phyloP scores from a whole-genome alignment of 1,284 basidiomycete genomes.

The Ceratobasidium sp. region DNA sequence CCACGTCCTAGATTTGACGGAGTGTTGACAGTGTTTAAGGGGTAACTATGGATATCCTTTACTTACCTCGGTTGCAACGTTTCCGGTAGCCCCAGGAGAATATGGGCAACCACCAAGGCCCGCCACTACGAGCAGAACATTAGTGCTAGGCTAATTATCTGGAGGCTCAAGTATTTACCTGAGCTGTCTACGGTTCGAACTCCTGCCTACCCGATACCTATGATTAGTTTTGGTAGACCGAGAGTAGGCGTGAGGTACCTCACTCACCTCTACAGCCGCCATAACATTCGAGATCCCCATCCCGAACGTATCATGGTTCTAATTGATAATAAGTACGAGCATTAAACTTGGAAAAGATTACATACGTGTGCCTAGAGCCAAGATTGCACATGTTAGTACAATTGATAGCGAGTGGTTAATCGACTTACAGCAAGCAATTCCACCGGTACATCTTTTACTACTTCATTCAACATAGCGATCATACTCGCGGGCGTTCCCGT shows the following conservation, averaged over 20 bases:
- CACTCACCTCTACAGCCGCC: conserved; percentile 67
- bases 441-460: conserved; percentile 73
- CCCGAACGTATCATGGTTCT: conserved; percentile 95
- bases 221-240: not conserved
- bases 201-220: conserved; percentile 48
- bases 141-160: conserved; percentile 5
- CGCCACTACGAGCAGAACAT: conserved; percentile 69
- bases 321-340: conserved; percentile 48
- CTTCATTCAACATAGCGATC: conserved; percentile 75
- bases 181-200: conserved; percentile 54
- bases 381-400: conserved; percentile 6
- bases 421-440: conserved; percentile 76
- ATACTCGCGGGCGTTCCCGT: conserved; percentile 82
- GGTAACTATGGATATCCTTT: not conserved
- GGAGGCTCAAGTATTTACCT: conserved; percentile 46
- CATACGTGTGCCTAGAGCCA: conserved; percentile 70
- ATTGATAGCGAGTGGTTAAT: not conserved
- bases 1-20: conserved; percentile 68
- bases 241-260: not conserved
- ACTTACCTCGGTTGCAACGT: conserved; percentile 82
- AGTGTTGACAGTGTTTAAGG: not conserved
- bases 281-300: conserved; percentile 82
- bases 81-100: conserved; percentile 94
- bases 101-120: conserved; percentile 96
- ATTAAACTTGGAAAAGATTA: conserved; percentile 37